These are phyloP conservation scores for Gaultheria prostrata DNA, from an alignment of 148 eudicot genomes.

Conservation along the genomic window DNA sequence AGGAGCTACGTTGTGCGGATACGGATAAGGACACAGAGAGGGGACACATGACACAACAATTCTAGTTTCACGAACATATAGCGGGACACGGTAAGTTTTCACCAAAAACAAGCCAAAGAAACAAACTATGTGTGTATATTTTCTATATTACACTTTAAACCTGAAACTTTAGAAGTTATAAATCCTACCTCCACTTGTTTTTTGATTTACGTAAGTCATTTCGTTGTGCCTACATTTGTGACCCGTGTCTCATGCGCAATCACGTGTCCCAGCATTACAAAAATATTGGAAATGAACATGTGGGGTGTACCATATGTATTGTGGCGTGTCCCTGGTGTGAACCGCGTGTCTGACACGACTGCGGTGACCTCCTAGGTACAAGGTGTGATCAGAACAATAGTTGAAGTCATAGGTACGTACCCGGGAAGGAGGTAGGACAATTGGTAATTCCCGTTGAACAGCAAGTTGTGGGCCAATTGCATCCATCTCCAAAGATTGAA, in stretches of 20 bases:
- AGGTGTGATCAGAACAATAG: not conserved
- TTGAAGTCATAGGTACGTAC: conserved; percentile 16
- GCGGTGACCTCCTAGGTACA: not conserved
- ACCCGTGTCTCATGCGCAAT: not conserved
- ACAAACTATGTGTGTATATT: too few species aligned
- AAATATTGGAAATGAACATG: not conserved
- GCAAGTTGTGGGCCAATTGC: conserved; percentile 32
- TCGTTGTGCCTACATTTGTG: not conserved
- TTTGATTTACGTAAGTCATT: not conserved
- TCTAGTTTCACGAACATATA: too few species aligned
- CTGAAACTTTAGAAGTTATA: too few species aligned
- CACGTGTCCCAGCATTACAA: not conserved
- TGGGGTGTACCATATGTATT: not conserved
- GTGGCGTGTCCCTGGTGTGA: not conserved
- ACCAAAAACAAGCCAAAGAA: too few species aligned
- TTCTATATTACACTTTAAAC: too few species aligned
- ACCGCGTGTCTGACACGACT: not conserved
- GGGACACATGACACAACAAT: too few species aligned
- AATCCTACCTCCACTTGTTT: too few species aligned
- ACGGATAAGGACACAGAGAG: too few species aligned
- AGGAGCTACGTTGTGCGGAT: too few species aligned
- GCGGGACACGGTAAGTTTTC: too few species aligned
- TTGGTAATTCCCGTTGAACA: conserved; percentile 41
- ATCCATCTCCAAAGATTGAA: conserved; percentile 55
- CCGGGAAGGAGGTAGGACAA: conserved; percentile 43